A percentile compares a stretch with the other conserved stretches of the same genome.
phyloP scores from a whole-genome alignment of 495 filamentous ascomycete genomes.

The Antarctomyces pellizariae region DNA sequence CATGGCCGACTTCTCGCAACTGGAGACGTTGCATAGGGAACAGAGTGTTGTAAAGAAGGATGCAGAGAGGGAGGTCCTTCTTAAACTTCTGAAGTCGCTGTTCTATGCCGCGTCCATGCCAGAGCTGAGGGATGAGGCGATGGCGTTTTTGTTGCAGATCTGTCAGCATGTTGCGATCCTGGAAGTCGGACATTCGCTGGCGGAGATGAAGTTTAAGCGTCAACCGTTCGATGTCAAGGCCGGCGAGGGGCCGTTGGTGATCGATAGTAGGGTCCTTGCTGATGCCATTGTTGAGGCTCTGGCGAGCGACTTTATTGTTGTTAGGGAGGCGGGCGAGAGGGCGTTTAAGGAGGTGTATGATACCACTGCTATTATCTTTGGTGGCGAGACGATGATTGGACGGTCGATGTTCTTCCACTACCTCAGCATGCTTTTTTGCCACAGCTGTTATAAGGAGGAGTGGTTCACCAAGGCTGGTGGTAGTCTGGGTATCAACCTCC shows the following conservation, averaged over 20 bases:
- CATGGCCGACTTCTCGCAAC: constrained; percentile 32
- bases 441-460: constrained; percentile 87
- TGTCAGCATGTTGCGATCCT: constrained; percentile 77
- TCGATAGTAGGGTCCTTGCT: constrained; percentile 68
- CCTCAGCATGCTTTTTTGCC: constrained; percentile 60
- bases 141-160: constrained; percentile 48
- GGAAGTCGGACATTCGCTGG: constrained; percentile 64
- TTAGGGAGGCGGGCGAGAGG: constrained; percentile 65
- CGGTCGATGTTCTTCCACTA: constrained; percentile 63
- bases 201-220: constrained; percentile 43
- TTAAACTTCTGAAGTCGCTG: constrained; percentile 68
- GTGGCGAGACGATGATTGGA: constrained; percentile 38
- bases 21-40: constrained; percentile 49
- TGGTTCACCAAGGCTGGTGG: constrained; percentile 96
- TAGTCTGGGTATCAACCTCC: constrained; percentile 62
- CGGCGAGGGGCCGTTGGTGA: constrained; percentile 64
- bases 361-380: constrained; percentile 61
- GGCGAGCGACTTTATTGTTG: constrained; percentile 51
- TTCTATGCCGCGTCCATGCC: constrained; percentile 69
- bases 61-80: constrained; percentile 53
- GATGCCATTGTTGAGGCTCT: constrained; percentile 76
- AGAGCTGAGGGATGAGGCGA: constrained; percentile 52
- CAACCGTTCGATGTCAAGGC: constrained; percentile 60
- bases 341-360: constrained; percentile 56
- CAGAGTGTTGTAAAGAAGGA: constrained; percentile 71